Percentiles rank a stretch among this genome's conserved stretches.
Conservation (phyloP, 305 asterid species). For the Salvia sclarea region DNA sequence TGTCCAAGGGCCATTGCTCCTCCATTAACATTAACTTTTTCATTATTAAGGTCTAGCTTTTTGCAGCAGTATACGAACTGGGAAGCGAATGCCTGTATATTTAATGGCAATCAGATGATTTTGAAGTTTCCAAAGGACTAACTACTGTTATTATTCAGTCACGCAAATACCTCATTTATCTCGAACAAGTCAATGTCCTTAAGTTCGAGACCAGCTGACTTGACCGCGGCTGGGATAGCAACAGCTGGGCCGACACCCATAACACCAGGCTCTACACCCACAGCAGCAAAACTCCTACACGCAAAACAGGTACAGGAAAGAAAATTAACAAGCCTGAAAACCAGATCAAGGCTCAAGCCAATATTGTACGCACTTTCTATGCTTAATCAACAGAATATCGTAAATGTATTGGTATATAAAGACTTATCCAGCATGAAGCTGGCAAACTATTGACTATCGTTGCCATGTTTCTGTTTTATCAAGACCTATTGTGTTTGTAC, state of each 20-base stretch:
- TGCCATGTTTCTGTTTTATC: not conserved
- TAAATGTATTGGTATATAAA: not conserved
- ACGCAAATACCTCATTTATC: conserved; percentile 74
- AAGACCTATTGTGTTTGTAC: not conserved
- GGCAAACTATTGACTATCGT: not conserved
- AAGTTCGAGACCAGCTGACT: conserved; percentile 78
- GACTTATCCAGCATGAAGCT: not conserved
- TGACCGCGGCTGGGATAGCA: conserved; percentile 94
- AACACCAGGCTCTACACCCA: conserved; percentile 93
- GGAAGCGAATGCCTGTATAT: conserved; percentile 88
- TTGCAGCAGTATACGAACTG: conserved; percentile 83
- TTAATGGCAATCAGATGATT: not conserved
- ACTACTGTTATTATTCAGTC: not conserved
- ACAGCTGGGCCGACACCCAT: conserved; percentile 96
- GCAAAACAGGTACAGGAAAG: not conserved
- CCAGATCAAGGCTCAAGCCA: not conserved
- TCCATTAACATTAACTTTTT: conserved; percentile 89
- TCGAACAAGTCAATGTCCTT: conserved; percentile 71
- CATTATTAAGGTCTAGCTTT: conserved; percentile 70
- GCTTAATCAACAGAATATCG: too few species aligned
- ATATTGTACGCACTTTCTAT: not conserved
- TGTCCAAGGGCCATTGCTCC: conserved; percentile 97
- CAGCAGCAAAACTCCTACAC: conserved; percentile 81
- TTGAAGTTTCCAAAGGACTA: not conserved
- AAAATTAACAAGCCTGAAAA: not conserved